Percentiles rank a stretch among this genome's conserved stretches.
Conservation (phyloP, 768 basidiomycete species). For the Boletus rex-veris region DNA sequence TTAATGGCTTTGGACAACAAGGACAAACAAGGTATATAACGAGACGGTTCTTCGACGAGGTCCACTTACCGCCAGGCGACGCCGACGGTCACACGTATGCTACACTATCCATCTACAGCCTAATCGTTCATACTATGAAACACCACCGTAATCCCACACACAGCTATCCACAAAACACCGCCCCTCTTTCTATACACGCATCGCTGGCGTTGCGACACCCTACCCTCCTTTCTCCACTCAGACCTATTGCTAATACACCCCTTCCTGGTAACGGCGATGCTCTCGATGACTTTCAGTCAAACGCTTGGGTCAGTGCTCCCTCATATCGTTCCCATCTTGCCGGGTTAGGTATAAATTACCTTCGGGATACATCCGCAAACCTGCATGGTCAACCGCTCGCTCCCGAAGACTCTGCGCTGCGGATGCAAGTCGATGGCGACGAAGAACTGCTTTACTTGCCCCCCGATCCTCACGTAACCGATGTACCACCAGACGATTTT, state of each 20-base stretch:
- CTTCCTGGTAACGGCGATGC: neutral
- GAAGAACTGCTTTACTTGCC: neutral
- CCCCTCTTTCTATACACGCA: slow-evolving; percentile 14
- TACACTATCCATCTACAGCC: neutral
- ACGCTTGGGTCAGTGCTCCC: slow-evolving; percentile 20
- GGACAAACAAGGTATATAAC: slow-evolving; percentile 17
- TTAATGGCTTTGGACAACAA: slow-evolving; percentile 21
- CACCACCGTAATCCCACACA: slow-evolving; percentile 24
- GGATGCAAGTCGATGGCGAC: slow-evolving; percentile 8
- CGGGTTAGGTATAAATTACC: slow-evolving; percentile 26
- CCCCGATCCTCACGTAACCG: neutral
- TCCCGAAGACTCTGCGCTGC: neutral
- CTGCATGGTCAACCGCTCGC: neutral
- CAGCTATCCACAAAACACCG: slow-evolving; percentile 14
- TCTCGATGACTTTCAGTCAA: slow-evolving; percentile 30
- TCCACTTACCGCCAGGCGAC: neutral
- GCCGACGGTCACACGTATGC: neutral
- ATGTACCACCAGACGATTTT: neutral
- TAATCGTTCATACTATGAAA: slow-evolving; percentile 19
- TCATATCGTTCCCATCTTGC: slow-evolving; percentile 17
- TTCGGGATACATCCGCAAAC: neutral
- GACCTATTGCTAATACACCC: slow-evolving; percentile 8
- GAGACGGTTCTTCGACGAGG: neutral
- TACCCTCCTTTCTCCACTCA: slow-evolving; percentile 30
- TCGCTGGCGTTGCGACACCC: slow-evolving; percentile 33